Conservation (phyloP, 768 basidiomycete species). For the Sarcodon aspratus region DNA sequence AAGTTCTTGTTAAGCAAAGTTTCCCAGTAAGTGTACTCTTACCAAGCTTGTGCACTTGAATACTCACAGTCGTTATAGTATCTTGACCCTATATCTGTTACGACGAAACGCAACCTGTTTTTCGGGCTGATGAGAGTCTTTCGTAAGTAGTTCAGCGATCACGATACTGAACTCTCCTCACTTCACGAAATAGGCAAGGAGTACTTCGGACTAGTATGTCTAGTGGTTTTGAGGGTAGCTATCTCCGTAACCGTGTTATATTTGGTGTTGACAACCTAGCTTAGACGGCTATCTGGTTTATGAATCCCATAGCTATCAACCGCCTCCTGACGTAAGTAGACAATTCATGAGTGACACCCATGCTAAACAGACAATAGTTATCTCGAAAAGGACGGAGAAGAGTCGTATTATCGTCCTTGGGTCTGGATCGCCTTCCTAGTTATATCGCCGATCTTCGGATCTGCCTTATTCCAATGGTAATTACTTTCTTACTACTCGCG, state of each 20-base stretch:
- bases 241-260: background rate
- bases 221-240: constrained; percentile 1
- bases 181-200: constrained; percentile 5
- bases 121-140: constrained; percentile 14
- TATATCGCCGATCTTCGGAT: constrained; percentile 30
- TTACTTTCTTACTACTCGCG: background rate
- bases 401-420: constrained; percentile 46
- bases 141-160: constrained; percentile 3
- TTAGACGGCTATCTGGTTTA: constrained; percentile 13
- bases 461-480: constrained; percentile 34
- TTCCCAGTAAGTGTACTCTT: constrained; percentile 17
- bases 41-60: background rate
- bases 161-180: background rate
- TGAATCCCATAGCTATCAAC: constrained; percentile 20
- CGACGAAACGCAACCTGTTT: constrained; percentile 11
- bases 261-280: background rate
- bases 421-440: constrained; percentile 52
- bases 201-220: constrained; percentile 3
- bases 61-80: constrained; percentile 10
- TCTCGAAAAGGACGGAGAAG: constrained; percentile 40
- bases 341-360: background rate
- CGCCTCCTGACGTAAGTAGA: constrained; percentile 16
- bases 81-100: constrained; percentile 12
- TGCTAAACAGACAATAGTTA: constrained; percentile 28
- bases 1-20: constrained; percentile 20